A percentile compares a stretch with the other conserved stretches of the same genome.
Evolutionary conservation across 2,329 filamentous ascomycete genomes (phyloP).

Genomic region (Microdochium nivale): DNA sequence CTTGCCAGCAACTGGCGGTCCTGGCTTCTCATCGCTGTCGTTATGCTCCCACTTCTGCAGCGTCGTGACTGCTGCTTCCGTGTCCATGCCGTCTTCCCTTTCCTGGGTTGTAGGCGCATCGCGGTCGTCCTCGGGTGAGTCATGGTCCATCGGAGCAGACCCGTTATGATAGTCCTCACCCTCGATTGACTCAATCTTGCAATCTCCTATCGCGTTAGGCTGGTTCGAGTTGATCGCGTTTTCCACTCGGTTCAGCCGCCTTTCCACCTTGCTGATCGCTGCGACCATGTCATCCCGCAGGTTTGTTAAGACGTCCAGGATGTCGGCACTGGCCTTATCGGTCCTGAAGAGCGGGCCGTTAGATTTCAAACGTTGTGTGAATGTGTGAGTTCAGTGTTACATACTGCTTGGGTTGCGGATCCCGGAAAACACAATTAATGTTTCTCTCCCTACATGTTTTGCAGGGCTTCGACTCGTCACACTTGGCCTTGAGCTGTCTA

Average conservation of each 20-base stretch:
- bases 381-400: constrained; percentile 20
- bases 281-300: constrained; percentile 25
- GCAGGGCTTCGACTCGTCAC: constrained; percentile 76
- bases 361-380: background rate
- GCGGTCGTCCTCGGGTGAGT: background rate
- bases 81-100: constrained; percentile 9
- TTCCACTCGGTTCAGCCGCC: constrained; percentile 29
- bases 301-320: constrained; percentile 43
- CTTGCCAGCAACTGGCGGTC: constrained; percentile 46
- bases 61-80: constrained; percentile 21
- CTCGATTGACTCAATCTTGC: constrained; percentile 22
- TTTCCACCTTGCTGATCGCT: constrained; percentile 25
- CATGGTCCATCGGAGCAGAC: background rate
- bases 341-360: constrained; percentile 27
- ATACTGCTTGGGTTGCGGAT: constrained; percentile 86
- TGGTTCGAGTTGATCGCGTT: constrained; percentile 16
- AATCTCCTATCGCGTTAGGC: constrained; percentile 10
- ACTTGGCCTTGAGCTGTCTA: constrained; percentile 81
- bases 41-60: constrained; percentile 30
- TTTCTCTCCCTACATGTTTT: constrained; percentile 85
- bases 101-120: background rate
- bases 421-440: constrained; percentile 77
- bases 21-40: constrained; percentile 41
- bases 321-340: constrained; percentile 53
- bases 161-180: constrained; percentile 17